phyloP scores from a whole-genome alignment of 2,329 filamentous ascomycete species.

The Neopestalotiopsis clavispora region DNA sequence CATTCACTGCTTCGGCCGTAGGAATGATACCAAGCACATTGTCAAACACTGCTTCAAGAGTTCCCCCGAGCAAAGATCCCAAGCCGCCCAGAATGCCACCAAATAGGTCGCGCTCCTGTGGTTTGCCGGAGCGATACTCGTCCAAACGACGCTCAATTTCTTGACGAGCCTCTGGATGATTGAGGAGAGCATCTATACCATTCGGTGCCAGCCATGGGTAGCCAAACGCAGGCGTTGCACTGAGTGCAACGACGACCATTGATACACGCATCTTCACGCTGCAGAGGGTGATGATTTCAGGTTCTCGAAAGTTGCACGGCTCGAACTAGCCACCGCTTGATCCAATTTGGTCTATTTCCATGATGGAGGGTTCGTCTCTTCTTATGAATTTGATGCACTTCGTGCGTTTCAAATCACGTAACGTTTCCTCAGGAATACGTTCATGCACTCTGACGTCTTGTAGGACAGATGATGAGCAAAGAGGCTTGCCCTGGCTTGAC shows the following conservation, averaged over 20 bases:
- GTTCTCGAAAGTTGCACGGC: not conserved
- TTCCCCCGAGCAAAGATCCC: conserved; percentile 10
- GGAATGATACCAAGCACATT: conserved; percentile 16
- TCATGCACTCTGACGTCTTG: not conserved
- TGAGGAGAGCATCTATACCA: conserved; percentile 21
- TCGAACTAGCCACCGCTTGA: not conserved
- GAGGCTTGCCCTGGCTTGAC: not conserved
- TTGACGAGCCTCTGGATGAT: conserved; percentile 22
- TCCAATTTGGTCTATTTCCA: not conserved
- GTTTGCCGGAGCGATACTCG: not conserved
- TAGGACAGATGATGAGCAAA: not conserved
- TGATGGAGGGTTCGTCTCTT: not conserved
- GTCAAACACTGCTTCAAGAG: conserved; percentile 13
- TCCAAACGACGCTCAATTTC: conserved; percentile 21
- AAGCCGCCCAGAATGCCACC: conserved; percentile 6
- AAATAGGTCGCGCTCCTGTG: conserved; percentile 4
- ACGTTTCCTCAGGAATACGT: not conserved
- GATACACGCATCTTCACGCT: conserved; percentile 2
- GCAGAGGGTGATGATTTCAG: not conserved
- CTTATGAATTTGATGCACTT: not conserved
- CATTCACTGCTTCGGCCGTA: conserved; percentile 8
- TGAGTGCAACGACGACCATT: conserved; percentile 16
- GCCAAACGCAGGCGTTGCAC: conserved; percentile 13
- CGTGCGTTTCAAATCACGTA: not conserved
- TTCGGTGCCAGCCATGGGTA: conserved; percentile 23